phyloP scores from a whole-genome alignment of 352 stramenopile genomes.

The Globisporangium apiculatum region DNA sequence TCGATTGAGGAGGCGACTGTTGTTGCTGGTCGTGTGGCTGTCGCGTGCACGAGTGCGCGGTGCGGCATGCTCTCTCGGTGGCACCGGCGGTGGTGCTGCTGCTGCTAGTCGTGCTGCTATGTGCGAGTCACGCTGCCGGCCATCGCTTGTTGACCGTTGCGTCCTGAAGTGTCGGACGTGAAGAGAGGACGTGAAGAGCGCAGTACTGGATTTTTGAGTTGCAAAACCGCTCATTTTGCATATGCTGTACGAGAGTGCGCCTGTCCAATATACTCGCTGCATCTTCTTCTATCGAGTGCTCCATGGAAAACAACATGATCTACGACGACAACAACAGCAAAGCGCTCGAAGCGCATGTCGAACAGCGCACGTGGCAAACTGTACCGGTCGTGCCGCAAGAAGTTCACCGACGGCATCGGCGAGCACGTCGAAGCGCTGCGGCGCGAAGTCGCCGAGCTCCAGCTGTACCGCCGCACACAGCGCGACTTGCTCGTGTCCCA shows the following conservation, averaged over 20 bases:
- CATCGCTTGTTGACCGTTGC: slow-evolving; percentile 24
- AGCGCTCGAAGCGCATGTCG: slow-evolving; percentile 26
- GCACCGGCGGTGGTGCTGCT: neutral
- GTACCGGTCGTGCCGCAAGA: slow-evolving; percentile 48
- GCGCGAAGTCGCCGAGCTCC: slow-evolving; percentile 31
- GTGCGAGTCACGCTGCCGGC: slow-evolving; percentile 1
- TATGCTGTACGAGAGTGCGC: no score
- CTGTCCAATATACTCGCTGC: no score
- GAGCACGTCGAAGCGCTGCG: slow-evolving; percentile 43
- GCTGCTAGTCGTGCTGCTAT: no score
- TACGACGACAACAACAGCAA: no score
- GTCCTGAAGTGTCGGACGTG: neutral
- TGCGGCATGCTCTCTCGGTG: neutral
- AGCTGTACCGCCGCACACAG: no score
- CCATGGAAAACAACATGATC: no score
- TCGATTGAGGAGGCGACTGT: neutral
- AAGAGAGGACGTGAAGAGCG: no score
- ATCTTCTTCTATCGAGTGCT: no score
- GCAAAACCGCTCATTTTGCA: no score
- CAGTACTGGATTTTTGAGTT: no score
- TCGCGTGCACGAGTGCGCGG: neutral
- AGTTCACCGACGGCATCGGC: slow-evolving; percentile 33
- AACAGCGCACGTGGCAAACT: slow-evolving; percentile 60
- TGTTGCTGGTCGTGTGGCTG: neutral
- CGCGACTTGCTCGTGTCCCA: no score